Evolutionary conservation across 495 filamentous ascomycete genomes (phyloP).

Genomic region (Chaetomium tenue): DNA sequence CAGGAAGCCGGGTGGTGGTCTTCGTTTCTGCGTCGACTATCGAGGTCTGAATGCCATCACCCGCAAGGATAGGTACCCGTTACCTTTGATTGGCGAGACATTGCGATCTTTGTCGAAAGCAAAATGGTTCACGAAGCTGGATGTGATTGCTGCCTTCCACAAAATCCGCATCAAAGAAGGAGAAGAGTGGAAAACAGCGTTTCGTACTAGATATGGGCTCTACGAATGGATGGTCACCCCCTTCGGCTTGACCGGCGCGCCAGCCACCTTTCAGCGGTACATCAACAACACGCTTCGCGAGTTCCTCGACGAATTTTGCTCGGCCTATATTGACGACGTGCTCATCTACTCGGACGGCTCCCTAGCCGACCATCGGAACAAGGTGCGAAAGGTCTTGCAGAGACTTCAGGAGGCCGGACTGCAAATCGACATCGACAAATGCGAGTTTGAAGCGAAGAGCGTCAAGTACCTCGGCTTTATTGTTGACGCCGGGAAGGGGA

Average conservation of each 20-base stretch:
- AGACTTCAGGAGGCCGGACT: background rate
- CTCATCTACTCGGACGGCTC: slow-evolving; percentile 11
- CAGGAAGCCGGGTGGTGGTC: slow-evolving; percentile 33
- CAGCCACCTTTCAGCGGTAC: slow-evolving; percentile 31
- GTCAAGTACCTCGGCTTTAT: slow-evolving; percentile 7
- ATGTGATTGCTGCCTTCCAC: slow-evolving; percentile 29
- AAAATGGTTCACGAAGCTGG: slow-evolving; percentile 48
- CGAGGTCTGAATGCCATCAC: slow-evolving; percentile 44
- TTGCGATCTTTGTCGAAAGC: slow-evolving; percentile 33
- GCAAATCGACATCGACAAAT: background rate
- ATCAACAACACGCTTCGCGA: slow-evolving; percentile 35
- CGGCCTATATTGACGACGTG: slow-evolving; percentile 15
- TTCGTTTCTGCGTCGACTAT: slow-evolving; percentile 51
- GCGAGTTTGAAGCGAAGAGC: background rate
- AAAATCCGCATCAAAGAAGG: slow-evolving; percentile 30
- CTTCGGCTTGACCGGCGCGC: slow-evolving; percentile 35
- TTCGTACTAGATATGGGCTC: slow-evolving; percentile 30
- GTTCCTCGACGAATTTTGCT: slow-evolving; percentile 29
- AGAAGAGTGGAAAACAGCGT: slow-evolving; percentile 35
- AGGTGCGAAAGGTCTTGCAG: slow-evolving; percentile 1
- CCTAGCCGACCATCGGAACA: background rate
- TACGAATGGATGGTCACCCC: slow-evolving; percentile 40
- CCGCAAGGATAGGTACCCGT: slow-evolving; percentile 44
- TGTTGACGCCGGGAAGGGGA: background rate
- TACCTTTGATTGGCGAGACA: slow-evolving; percentile 49